Percentiles rank a stretch among this genome's conserved stretches.
These are phyloP conservation scores for Euphorbia pulcherrima DNA, from an alignment of 345 rosid species.

Conservation along the genomic window DNA sequence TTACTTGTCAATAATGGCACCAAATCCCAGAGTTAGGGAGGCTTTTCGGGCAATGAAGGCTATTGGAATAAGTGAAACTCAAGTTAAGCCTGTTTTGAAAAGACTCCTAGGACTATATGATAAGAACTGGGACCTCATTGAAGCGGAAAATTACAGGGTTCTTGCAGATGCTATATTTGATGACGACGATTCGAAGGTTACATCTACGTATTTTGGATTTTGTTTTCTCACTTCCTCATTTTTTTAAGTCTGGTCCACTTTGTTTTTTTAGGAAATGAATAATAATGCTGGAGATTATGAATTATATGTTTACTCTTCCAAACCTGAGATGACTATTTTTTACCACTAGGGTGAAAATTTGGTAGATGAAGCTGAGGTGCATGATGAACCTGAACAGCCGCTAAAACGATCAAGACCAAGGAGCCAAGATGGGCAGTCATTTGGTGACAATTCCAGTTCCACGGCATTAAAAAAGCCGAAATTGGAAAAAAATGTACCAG, in stretches of 20 bases:
- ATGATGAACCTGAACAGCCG: conserved; percentile 55
- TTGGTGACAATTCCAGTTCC: conserved; percentile 23
- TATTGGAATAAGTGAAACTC: conserved; percentile 50
- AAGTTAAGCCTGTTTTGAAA: conserved; percentile 70
- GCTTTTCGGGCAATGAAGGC: conserved; percentile 76
- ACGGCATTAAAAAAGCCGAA: conserved; percentile 27
- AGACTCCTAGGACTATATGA: conserved; percentile 62
- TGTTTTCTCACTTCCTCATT: background rate
- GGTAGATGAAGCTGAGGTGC: conserved; percentile 37
- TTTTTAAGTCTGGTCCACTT: too few species aligned
- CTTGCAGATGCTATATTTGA: conserved; percentile 91
- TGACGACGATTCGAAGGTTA: conserved; percentile 59
- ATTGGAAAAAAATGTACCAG: conserved; percentile 33
- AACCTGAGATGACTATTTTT: conserved; percentile 12
- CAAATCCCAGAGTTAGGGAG: conserved; percentile 39
- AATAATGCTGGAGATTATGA: conserved; percentile 32
- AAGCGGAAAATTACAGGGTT: conserved; percentile 76
- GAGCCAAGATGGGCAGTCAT: conserved; percentile 42
- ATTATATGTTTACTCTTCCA: conserved; percentile 5
- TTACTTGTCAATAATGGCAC: conserved; percentile 34
- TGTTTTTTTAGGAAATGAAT: conserved; percentile 14
- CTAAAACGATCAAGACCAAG: conserved; percentile 62
- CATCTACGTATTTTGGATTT: too few species aligned
- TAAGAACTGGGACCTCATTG: conserved; percentile 80
- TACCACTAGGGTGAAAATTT: conserved; percentile 33